Evolutionary conservation across 352 stramenopile genomes (phyloP).

Genomic region (Globisporangium middletonii): DNA sequence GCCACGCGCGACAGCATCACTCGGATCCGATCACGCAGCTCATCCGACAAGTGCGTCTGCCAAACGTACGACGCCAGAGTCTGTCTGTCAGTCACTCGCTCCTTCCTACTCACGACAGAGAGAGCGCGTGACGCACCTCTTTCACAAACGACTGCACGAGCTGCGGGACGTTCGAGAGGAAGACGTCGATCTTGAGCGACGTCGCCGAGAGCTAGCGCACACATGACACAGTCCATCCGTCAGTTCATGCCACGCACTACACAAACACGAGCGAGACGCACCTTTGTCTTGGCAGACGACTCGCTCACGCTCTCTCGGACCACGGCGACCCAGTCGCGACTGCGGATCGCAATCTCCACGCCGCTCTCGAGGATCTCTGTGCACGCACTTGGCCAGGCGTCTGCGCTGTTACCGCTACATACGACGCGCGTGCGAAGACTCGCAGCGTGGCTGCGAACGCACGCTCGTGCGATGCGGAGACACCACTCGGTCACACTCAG

Average conservation of each 20-base stretch:
- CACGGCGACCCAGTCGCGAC: slow-evolving; percentile 29
- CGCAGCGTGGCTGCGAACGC: slow-evolving; percentile 3
- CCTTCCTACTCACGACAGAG: too few relatives aligned
- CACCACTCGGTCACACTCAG: slow-evolving; percentile 39
- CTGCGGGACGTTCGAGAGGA: slow-evolving; percentile 44
- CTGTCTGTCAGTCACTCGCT: background rate
- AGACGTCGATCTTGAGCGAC: slow-evolving; percentile 61
- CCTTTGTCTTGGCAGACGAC: slow-evolving; percentile 32
- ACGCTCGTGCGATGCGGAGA: slow-evolving; percentile 37
- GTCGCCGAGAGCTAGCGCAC: slow-evolving; percentile 36
- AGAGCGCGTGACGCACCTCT: slow-evolving; percentile 20
- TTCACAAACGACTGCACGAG: slow-evolving; percentile 30
- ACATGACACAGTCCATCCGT: slow-evolving; percentile 2
- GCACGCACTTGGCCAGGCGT: background rate
- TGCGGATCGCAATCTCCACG: slow-evolving; percentile 12
- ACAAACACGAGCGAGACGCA: slow-evolving; percentile 6
- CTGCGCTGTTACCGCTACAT: background rate
- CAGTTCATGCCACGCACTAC: background rate
- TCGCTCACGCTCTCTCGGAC: slow-evolving; percentile 41
- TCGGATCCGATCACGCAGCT: slow-evolving; percentile 22
- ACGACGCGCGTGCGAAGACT: slow-evolving; percentile 1
- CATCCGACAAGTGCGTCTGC: slow-evolving; percentile 21
- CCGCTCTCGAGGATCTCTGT: slow-evolving; percentile 14
- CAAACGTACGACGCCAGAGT: background rate
- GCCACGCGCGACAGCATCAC: slow-evolving; percentile 32